A percentile compares a stretch with the other conserved stretches of the same genome.
Conservation (phyloP, 768 basidiomycete species). For the Gyrodon lividus region DNA sequence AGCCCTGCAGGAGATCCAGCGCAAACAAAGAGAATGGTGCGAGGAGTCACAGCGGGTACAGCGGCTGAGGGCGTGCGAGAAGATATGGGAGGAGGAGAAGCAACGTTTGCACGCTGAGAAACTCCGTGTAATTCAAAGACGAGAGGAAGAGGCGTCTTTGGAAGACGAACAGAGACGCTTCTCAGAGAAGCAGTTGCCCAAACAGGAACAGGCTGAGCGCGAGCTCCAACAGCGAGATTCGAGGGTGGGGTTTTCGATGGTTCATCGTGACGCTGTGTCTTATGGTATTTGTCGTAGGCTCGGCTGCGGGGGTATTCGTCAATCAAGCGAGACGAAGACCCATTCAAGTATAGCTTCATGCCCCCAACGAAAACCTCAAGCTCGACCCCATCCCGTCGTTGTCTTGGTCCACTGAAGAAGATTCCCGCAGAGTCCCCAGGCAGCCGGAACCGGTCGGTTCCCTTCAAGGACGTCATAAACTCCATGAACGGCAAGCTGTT, state of each 20-base stretch:
- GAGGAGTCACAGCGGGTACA: constrained; percentile 36
- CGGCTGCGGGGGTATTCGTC: constrained; percentile 9
- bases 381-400: constrained; percentile 20
- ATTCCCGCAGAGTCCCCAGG: constrained; percentile 7
- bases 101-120: constrained; percentile 40
- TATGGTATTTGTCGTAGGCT: constrained; percentile 12
- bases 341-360: constrained; percentile 36
- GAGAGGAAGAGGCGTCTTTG: constrained; percentile 30
- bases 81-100: constrained; percentile 50
- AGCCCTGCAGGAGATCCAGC: constrained; percentile 36
- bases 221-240: constrained; percentile 14
- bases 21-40: constrained; percentile 34
- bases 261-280: neutral
- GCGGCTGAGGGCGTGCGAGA: constrained; percentile 44
- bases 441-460: constrained; percentile 36
- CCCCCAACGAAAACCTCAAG: constrained; percentile 21
- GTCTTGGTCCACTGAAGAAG: constrained; percentile 14
- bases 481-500: constrained; percentile 63
- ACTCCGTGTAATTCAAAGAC: constrained; percentile 31
- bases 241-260: constrained; percentile 16
- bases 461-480: constrained; percentile 55
- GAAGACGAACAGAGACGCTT: constrained; percentile 30
- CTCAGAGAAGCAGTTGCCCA: constrained; percentile 14
- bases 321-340: constrained; percentile 21
- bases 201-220: constrained; percentile 6